These are phyloP conservation scores for Austropuccinia psidii DNA, from an alignment of 1,284 basidiomycete species.

Conservation along the genomic window DNA sequence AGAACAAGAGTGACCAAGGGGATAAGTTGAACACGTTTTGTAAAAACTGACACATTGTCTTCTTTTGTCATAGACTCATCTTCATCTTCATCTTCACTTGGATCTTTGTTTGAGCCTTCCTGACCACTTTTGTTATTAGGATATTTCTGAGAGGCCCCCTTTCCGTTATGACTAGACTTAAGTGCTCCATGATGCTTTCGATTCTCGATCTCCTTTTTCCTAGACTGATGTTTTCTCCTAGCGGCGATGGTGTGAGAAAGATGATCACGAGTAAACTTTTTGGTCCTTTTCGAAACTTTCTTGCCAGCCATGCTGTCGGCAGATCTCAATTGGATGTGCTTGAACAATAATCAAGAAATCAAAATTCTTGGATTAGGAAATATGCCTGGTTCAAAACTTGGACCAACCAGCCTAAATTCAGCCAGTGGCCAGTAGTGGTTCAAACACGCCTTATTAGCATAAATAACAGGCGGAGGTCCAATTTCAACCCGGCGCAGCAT, in stretches of 20 bases:
- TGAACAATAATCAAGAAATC: no score
- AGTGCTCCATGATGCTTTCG: slow-evolving; percentile 9
- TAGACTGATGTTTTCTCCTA: slow-evolving; percentile 32
- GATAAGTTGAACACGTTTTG: not conserved
- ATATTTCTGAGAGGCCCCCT: not conserved
- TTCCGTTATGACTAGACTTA: not conserved
- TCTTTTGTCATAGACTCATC: slow-evolving; percentile 16
- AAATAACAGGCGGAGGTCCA: no score
- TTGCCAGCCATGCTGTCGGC: slow-evolving; percentile 30
- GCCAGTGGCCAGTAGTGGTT: no score
- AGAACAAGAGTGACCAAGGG: not conserved
- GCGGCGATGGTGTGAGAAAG: slow-evolving; percentile 12
- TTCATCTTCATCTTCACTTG: not conserved
- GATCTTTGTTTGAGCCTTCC: not conserved
- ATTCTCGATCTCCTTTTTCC: slow-evolving; percentile 20
- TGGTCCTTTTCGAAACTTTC: slow-evolving; percentile 28
- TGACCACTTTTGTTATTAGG: not conserved
- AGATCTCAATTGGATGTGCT: no score
- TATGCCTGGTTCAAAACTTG: no score
- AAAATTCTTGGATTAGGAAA: no score
- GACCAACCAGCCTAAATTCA: no score
- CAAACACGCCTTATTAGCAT: no score
- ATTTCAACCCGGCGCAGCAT: no score
- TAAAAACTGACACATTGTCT: slow-evolving; percentile 14
- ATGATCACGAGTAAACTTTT: slow-evolving; percentile 31